Conservation (phyloP, 2,329 filamentous ascomycete species). For the Microcyclosporella mali region DNA sequence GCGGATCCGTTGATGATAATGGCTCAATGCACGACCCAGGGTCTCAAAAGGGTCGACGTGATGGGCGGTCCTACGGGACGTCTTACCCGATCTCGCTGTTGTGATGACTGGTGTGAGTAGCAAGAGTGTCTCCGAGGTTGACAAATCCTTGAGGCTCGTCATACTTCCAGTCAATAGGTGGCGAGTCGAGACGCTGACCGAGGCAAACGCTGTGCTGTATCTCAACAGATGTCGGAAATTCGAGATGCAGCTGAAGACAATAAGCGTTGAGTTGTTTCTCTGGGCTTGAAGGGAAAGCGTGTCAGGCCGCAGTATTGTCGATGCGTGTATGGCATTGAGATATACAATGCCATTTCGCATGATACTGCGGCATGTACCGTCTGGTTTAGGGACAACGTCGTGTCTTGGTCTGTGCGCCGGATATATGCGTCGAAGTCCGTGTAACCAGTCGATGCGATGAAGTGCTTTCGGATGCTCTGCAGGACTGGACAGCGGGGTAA, state of each 20-base stretch:
- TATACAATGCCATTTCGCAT: neutral
- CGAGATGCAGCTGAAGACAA: too few relatives aligned
- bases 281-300: neutral
- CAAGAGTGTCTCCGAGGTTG: conserved; percentile 37
- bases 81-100: conserved; percentile 27
- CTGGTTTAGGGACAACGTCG: conserved; percentile 8
- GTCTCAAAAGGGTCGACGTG: conserved; percentile 65
- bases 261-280: too few relatives aligned
- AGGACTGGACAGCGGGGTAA: conserved; percentile 9
- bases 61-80: conserved; percentile 37
- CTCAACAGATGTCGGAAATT: too few relatives aligned
- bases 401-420: conserved; percentile 11
- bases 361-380: too few relatives aligned
- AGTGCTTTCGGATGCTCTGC: conserved; percentile 14
- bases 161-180: conserved; percentile 2
- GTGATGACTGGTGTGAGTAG: conserved; percentile 40
- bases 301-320: conserved; percentile 5
- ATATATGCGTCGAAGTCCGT: conserved; percentile 11
- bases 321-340: neutral
- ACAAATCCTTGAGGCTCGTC: conserved; percentile 29
- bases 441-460: conserved; percentile 9
- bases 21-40: conserved; percentile 58
- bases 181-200: too few relatives aligned
- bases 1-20: conserved; percentile 55
- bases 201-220: too few relatives aligned